Conservation (phyloP, 2,329 filamentous ascomycete genomes). For the Penicillium sp. region DNA sequence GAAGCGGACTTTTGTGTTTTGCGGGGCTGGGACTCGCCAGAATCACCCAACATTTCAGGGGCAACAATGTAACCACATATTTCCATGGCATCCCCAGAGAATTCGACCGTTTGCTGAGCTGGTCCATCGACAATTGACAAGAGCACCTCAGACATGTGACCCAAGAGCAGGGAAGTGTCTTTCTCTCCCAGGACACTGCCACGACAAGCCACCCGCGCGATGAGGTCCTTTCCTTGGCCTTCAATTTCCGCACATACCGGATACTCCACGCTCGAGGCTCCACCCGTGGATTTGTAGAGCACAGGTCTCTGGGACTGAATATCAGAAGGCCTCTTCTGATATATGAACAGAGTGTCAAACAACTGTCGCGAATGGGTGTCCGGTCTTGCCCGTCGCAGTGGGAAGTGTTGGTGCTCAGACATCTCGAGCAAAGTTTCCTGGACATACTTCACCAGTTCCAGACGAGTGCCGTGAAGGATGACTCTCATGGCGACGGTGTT, state of each 20-base stretch:
- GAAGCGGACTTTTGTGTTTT: conserved; percentile 1
- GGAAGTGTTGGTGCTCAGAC: conserved; percentile 74
- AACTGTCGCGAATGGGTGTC: conserved; percentile 52
- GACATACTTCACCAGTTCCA: conserved; percentile 70
- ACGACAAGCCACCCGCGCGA: conserved; percentile 76
- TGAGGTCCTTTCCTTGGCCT: conserved; percentile 55
- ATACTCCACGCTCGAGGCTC: conserved; percentile 74
- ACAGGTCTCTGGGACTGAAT: conserved; percentile 14
- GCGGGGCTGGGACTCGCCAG: conserved; percentile 3
- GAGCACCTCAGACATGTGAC: conserved; percentile 64
- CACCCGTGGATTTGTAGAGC: conserved; percentile 66
- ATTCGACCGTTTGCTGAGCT: conserved; percentile 58
- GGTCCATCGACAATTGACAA: conserved; percentile 57
- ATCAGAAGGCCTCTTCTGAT: conserved; percentile 58
- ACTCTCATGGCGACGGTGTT: conserved; percentile 80
- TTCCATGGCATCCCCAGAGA: conserved; percentile 57
- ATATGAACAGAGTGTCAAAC: conserved; percentile 69
- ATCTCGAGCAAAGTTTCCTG: conserved; percentile 71
- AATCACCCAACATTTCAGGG: conserved; percentile 15
- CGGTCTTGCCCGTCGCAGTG: conserved; percentile 70
- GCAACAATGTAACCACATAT: conserved; percentile 63
- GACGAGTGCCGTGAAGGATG: conserved; percentile 69
- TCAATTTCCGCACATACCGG: conserved; percentile 83
- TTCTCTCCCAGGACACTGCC: conserved; percentile 54
- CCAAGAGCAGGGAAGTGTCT: conserved; percentile 58